A percentile compares a stretch with the other conserved stretches of the same genome.
Evolutionary conservation across 1,139 yeast species (phyloP).

Genomic region (Lodderomyces parapsilosis): DNA sequence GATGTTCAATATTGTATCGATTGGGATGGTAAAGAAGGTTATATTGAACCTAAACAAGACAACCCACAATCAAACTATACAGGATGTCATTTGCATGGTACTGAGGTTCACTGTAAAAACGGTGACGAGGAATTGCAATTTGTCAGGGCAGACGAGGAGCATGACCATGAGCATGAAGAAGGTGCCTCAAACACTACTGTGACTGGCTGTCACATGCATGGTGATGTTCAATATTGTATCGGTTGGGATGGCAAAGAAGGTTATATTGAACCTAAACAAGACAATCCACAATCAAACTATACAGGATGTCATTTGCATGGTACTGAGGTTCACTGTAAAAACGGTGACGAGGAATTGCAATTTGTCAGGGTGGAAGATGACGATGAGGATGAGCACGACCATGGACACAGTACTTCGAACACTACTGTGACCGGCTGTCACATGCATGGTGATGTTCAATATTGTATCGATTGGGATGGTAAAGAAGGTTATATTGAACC

Average conservation of each 20-base stretch:
- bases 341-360: slow-evolving; percentile 22
- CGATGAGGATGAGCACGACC: slow-evolving; percentile 3
- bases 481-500: slow-evolving; percentile 30
- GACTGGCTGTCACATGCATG: slow-evolving; percentile 32
- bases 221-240: slow-evolving; percentile 22
- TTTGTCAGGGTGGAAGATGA: slow-evolving; percentile 18
- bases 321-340: slow-evolving; percentile 22
- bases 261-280: slow-evolving; percentile 26
- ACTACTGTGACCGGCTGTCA: slow-evolving; percentile 24
- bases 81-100: slow-evolving; percentile 30
- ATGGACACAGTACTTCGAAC: background rate
- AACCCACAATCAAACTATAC: slow-evolving; percentile 24
- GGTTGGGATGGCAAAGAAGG: slow-evolving; percentile 31
- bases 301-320: slow-evolving; percentile 32
- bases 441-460: slow-evolving; percentile 24
- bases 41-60: slow-evolving; percentile 27
- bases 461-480: slow-evolving; percentile 27
- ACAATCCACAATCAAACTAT: slow-evolving; percentile 23
- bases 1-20: slow-evolving; percentile 24
- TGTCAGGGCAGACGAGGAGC: slow-evolving; percentile 10
- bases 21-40: slow-evolving; percentile 28
- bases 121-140: slow-evolving; percentile 25
- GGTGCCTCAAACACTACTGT: background rate
- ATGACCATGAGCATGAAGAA: slow-evolving; percentile 4
- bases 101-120: slow-evolving; percentile 23